These are phyloP conservation scores for Lepidopterella palustris DNA, from an alignment of 495 filamentous ascomycete genomes.

Conservation along the genomic window DNA sequence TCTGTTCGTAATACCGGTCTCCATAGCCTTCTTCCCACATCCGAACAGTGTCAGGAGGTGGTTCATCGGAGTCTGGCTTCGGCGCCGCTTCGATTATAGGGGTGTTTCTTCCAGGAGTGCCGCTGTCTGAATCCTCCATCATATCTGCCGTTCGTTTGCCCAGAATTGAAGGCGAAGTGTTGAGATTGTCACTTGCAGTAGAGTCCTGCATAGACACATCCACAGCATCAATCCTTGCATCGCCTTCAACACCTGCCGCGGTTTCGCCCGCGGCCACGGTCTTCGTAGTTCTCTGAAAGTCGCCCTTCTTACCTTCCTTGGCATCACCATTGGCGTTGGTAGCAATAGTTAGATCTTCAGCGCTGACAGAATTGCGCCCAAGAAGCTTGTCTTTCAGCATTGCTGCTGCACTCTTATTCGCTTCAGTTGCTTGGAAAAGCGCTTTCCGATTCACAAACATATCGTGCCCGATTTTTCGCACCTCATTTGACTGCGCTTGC, in stretches of 20 bases:
- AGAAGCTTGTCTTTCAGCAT: constrained; percentile 77
- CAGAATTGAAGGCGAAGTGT: constrained; percentile 43
- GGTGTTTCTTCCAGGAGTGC: constrained; percentile 52
- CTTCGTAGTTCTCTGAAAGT: not conserved
- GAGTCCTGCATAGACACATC: not conserved
- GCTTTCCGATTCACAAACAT: constrained; percentile 76
- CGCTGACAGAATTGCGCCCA: constrained; percentile 35
- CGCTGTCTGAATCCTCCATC: constrained; percentile 52
- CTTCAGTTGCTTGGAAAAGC: constrained; percentile 67
- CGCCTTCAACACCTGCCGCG: not conserved
- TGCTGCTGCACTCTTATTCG: constrained; percentile 82
- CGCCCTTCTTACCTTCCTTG: no score
- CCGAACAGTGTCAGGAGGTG: constrained; percentile 70
- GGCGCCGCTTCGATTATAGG: constrained; percentile 44
- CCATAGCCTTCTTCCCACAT: constrained; percentile 95
- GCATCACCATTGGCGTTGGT: no score
- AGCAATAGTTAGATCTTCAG: not conserved
- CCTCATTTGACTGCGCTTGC: constrained; percentile 56
- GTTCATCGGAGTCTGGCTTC: constrained; percentile 48
- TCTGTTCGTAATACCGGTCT: constrained; percentile 94
- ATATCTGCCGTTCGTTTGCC: constrained; percentile 59
- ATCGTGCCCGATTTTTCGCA: constrained; percentile 67
- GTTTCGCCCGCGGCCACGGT: not conserved
- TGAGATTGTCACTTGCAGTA: not conserved
- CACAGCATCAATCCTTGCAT: constrained; percentile 5